Conservation (phyloP, 2,329 filamentous ascomycete species). For the Neurospora sp. region DNA sequence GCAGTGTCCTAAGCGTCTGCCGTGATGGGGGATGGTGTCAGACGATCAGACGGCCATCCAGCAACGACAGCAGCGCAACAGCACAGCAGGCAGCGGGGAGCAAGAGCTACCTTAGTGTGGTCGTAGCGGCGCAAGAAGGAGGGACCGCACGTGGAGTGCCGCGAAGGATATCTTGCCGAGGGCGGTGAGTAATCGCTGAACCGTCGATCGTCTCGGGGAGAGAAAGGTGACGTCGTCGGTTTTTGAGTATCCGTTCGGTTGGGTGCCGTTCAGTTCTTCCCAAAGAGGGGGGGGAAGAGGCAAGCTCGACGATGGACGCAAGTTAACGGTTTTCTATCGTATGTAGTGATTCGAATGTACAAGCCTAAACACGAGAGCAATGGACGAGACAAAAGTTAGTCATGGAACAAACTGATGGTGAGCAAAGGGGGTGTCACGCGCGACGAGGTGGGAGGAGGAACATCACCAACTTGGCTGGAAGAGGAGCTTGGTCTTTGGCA, state of each 20-base stretch:
- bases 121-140: neutral
- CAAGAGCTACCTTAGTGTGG: neutral
- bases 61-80: constrained; percentile 2
- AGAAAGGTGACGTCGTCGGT: neutral
- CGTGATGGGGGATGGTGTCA: constrained; percentile 7
- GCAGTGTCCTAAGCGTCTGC: constrained; percentile 14
- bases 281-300: neutral
- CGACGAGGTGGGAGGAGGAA: neutral
- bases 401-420: neutral
- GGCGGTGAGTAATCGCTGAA: neutral
- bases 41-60: constrained; percentile 17
- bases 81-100: neutral
- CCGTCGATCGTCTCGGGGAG: neutral
- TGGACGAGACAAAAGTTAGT: neutral
- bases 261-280: neutral
- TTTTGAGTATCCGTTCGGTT: neutral
- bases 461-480: neutral
- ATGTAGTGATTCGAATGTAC: neutral
- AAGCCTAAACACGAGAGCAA: neutral
- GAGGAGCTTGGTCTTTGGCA: neutral
- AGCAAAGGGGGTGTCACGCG: neutral
- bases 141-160: neutral
- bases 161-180: neutral
- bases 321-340: neutral
- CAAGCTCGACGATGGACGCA: neutral